A percentile compares a stretch with the other conserved stretches of the same genome.
Conservation (phyloP, 2,329 filamentous ascomycete species). For the Cladophialophora bantiana region DNA sequence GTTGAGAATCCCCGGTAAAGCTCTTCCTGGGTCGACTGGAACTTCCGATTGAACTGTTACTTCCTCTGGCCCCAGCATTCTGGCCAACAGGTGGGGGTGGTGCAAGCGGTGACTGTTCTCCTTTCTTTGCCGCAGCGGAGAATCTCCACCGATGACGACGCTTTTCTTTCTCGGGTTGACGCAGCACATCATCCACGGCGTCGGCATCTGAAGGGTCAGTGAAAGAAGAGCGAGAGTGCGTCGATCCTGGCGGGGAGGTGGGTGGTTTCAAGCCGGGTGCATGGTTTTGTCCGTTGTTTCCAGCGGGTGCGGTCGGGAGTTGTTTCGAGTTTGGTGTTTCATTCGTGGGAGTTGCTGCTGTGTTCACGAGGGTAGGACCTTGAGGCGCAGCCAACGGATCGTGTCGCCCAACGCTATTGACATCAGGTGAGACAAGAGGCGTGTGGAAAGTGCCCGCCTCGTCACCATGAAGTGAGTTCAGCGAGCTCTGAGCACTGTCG, state of each 20-base stretch:
- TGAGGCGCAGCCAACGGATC: slow-evolving; percentile 42
- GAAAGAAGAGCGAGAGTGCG: slow-evolving; percentile 72
- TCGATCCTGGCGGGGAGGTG: slow-evolving; percentile 76
- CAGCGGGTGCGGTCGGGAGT: slow-evolving; percentile 42
- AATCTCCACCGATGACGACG: slow-evolving; percentile 77
- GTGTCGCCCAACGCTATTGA: slow-evolving; percentile 42
- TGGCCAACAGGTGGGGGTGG: slow-evolving; percentile 64
- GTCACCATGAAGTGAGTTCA: slow-evolving; percentile 69
- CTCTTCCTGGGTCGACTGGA: slow-evolving; percentile 56
- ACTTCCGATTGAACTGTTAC: slow-evolving; percentile 73
- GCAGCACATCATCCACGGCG: slow-evolving; percentile 62
- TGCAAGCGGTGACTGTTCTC: slow-evolving; percentile 58
- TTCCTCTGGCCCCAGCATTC: slow-evolving; percentile 69
- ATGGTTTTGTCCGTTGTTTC: slow-evolving; percentile 56
- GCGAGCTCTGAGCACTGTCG: slow-evolving; percentile 89
- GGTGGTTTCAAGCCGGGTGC: slow-evolving; percentile 66
- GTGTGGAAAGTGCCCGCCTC: slow-evolving; percentile 46
- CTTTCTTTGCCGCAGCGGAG: slow-evolving; percentile 61
- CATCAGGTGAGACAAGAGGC: slow-evolving; percentile 43
- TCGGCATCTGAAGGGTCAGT: slow-evolving; percentile 86
- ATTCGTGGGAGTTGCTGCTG: slow-evolving; percentile 42
- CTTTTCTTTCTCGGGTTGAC: slow-evolving; percentile 64
- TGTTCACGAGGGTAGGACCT: slow-evolving; percentile 45
- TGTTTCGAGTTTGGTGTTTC: slow-evolving; percentile 35
- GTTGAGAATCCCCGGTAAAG: slow-evolving; percentile 53